phyloP scores from a whole-genome alignment of 2,329 filamentous ascomycete species.

The Fusarium nisikadoi region DNA sequence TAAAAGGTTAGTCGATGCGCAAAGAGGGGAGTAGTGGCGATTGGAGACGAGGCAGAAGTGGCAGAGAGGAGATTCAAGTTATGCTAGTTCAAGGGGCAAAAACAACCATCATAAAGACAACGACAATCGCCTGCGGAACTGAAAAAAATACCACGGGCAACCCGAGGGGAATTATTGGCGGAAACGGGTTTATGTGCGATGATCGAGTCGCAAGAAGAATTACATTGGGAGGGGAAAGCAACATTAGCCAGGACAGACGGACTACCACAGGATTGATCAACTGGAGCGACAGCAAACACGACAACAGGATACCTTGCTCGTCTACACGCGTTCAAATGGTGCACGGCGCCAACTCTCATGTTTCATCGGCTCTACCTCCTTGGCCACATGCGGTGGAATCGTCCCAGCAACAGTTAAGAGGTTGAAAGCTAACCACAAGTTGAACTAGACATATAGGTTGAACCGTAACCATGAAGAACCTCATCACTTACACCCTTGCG shows the following conservation, averaged over 20 bases:
- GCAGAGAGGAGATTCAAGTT: background rate
- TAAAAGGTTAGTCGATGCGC: slow-evolving; percentile 39
- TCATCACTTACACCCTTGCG: slow-evolving; percentile 62
- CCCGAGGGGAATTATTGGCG: background rate
- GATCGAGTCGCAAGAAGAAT: background rate
- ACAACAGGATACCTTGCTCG: background rate
- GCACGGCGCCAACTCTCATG: background rate
- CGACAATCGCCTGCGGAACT: background rate
- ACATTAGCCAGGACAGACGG: background rate
- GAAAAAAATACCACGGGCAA: background rate
- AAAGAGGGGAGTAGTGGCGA: background rate
- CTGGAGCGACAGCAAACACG: background rate
- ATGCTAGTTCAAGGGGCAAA: background rate
- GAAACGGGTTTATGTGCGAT: background rate
- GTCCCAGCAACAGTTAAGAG: slow-evolving; percentile 6
- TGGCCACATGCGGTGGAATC: background rate
- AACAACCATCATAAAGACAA: background rate
- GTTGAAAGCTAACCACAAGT: slow-evolving; percentile 28
- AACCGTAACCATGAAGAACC: slow-evolving; percentile 59
- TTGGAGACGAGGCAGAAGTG: background rate
- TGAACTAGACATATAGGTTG: slow-evolving; percentile 28
- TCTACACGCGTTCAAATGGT: no score
- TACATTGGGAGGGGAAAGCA: background rate
- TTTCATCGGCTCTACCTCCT: background rate
- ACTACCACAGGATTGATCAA: background rate